Percentiles rank a stretch among this genome's conserved stretches.
Conservation (phyloP, 345 rosid genomes). For the Citrus trifoliata region DNA sequence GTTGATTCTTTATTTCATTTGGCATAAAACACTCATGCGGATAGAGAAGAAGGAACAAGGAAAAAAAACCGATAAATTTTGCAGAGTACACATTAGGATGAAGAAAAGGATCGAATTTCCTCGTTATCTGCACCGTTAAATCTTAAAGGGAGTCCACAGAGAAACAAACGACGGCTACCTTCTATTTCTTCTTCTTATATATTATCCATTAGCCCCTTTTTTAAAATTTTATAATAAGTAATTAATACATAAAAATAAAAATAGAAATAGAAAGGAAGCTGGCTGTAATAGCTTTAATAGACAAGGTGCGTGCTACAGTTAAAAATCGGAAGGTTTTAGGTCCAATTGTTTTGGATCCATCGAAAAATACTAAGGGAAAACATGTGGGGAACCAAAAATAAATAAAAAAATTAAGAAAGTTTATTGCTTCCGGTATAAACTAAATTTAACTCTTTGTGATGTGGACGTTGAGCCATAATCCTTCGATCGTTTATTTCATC, state of each 20-base stretch:
- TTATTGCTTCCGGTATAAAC: constrained; percentile 28
- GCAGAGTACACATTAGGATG: background rate
- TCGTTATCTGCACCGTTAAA: background rate
- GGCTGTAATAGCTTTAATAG: constrained; percentile 42
- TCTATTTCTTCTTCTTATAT: background rate
- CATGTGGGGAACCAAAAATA: constrained; percentile 14
- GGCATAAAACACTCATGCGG: background rate
- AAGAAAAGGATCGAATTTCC: background rate
- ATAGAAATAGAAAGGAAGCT: constrained; percentile 27
- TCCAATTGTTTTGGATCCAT: constrained; percentile 32
- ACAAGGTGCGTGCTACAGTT: constrained; percentile 44
- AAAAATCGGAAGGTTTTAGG: constrained; percentile 19
- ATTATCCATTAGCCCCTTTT: background rate
- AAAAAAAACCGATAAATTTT: background rate
- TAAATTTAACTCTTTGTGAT: constrained; percentile 13
- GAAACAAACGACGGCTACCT: background rate
- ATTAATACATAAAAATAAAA: background rate
- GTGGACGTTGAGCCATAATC: constrained; percentile 17
- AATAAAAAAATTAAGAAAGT: background rate
- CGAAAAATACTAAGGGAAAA: constrained; percentile 5
- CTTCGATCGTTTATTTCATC: constrained; percentile 4
- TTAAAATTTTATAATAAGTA: background rate
- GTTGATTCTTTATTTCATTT: background rate
- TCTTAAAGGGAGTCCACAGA: background rate
- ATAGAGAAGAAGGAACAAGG: background rate